A percentile compares a stretch with the other conserved stretches of the same genome.
These are phyloP conservation scores for Medicago arabica DNA, from an alignment of 306 rosid species.

Conservation along the genomic window DNA sequence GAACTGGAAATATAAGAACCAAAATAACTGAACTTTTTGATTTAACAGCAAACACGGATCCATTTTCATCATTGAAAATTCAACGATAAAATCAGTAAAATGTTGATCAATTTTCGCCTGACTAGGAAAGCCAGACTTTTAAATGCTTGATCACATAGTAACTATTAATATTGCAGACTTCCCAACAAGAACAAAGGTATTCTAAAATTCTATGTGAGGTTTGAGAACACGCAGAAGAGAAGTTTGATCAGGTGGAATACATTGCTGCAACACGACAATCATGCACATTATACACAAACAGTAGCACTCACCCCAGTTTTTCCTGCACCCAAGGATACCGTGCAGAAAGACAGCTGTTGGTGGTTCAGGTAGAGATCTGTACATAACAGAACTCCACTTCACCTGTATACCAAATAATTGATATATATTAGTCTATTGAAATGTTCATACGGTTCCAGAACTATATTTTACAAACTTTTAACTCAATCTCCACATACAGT, in stretches of 20 bases:
- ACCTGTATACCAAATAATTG: slow-evolving; percentile 57
- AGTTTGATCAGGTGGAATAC: slow-evolving; percentile 4
- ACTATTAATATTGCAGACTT: slow-evolving; percentile 6
- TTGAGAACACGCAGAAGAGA: not conserved
- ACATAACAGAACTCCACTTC: slow-evolving; percentile 84
- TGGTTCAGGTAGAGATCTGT: slow-evolving; percentile 68
- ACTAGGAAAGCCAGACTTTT: not conserved
- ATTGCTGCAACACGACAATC: slow-evolving; percentile 14
- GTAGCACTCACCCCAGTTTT: slow-evolving; percentile 85
- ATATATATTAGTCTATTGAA: slow-evolving; percentile 30
- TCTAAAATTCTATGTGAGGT: not conserved
- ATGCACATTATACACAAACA: slow-evolving; percentile 21
- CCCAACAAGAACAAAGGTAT: slow-evolving; percentile 2
- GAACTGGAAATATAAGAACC: not conserved
- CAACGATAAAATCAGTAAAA: not conserved
- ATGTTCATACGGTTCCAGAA: slow-evolving; percentile 20
- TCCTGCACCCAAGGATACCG: slow-evolving; percentile 91
- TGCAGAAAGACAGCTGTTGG: slow-evolving; percentile 95
- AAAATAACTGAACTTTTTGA: slow-evolving; percentile 1
- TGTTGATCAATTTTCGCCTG: not conserved
- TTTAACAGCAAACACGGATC: not conserved
- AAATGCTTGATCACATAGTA: not conserved
- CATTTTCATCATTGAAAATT: not conserved
- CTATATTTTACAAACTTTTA: slow-evolving; percentile 12
- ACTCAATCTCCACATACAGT: slow-evolving; percentile 12